Base-by-base conservation (phyloP, 2,329 filamentous ascomycete species). In the Verticillium klebahnii region DNA sequence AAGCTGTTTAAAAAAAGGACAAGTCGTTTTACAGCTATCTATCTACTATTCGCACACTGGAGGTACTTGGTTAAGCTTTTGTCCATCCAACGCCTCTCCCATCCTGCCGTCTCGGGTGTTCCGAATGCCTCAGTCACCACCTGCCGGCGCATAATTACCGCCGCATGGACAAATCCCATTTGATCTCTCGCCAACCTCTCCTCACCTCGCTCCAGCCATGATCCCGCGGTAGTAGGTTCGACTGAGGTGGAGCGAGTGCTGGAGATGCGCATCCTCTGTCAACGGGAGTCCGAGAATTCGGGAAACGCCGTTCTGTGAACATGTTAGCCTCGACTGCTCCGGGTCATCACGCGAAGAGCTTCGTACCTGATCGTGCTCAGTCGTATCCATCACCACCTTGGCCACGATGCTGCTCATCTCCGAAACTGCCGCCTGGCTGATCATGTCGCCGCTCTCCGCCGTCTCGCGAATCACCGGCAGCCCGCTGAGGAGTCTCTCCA, bases 361-460 rank as follows among this genome's bases (percentile, higher is more conserved):
- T 75, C 82, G 72, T 74, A 88, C 86, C 73, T 84, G 80, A 67
- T 84, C 84, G 69, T 82, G 80, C 69, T 84, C 83, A 57, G 77
- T 76, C 64, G 78, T 67, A 62, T 81, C 81, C 60, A 87, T 78
- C 63, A 90, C 84, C 71, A 87, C 84, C 64, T 84, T 83, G 11
- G 90, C 90, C 63, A 94, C 86, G 56, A 88, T 82, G 60, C 86
- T 86, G 56, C 89, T 89, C 84, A 97, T 96, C 70, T 96, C 92
- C 66, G 89, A 88, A 60, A 94, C 82, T 0, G 92, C 92, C 52
- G 93, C 91, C 60, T 86, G 79, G 70, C 90, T 84, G 65, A 87
- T 73, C 6, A 73, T 70, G 40, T 80, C 76, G 2, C 73, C 68
- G 11, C 74, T 71, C 34, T 70, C 67, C 59, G 68, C 65, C n/a